Evolutionary conservation across 352 stramenopile species (phyloP).

Genomic region (Peronospora belbahrii): DNA sequence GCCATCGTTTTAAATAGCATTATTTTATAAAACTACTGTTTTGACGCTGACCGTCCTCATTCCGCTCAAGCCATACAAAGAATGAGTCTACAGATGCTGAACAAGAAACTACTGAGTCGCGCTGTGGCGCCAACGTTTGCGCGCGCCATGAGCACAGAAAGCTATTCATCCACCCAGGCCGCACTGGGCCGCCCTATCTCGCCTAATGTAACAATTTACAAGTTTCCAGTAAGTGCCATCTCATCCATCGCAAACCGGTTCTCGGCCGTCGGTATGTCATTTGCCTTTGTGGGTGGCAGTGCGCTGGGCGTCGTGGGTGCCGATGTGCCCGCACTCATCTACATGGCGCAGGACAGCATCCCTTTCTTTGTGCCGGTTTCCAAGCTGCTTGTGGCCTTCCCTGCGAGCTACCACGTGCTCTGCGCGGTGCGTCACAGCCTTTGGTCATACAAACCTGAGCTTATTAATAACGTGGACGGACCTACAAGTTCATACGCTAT

Average conservation of each 20-base stretch:
- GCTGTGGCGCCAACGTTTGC: conserved; percentile 20
- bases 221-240: conserved; percentile 89
- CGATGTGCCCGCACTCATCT: conserved; percentile 74
- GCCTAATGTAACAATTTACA: conserved; percentile 96
- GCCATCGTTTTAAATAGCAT: conserved; percentile 1
- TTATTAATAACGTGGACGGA: conserved; percentile 65
- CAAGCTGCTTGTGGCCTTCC: conserved; percentile 93
- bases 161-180: conserved; percentile 84
- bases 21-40: conserved; percentile 1
- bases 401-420: conserved; percentile 91
- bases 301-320: conserved; percentile 66
- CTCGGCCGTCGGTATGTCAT: conserved; percentile 78
- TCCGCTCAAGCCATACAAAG: conserved; percentile 1
- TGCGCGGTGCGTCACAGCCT: conserved; percentile 84
- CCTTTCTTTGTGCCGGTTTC: conserved; percentile 64
- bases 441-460: conserved; percentile 88
- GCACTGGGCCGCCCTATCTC: conserved; percentile 88
- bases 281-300: conserved; percentile 70
- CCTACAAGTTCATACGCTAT: conserved; percentile 42
- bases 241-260: conserved; percentile 92
- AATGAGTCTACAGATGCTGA: conserved; percentile 32
- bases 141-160: conserved; percentile 25
- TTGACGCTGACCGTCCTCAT: conserved; percentile 9
- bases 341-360: conserved; percentile 60
- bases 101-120: conserved; percentile 21